A percentile compares a stretch with the other conserved stretches of the same genome.
phyloP scores from a whole-genome alignment of 106 monocot genomes.

The Dendrobium catenatum region DNA sequence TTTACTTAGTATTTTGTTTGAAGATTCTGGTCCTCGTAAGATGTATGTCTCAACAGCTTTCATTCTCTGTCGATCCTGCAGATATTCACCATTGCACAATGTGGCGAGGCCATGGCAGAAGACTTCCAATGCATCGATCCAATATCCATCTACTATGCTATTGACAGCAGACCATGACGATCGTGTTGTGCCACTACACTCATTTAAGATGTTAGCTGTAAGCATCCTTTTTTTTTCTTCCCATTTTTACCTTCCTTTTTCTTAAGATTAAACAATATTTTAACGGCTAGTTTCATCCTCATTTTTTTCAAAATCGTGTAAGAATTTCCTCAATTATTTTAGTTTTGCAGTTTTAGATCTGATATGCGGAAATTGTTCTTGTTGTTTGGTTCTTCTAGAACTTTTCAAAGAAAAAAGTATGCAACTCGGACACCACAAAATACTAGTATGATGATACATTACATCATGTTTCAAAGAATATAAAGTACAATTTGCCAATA shows the following conservation, averaged over 20 bases:
- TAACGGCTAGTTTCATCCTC: neutral
- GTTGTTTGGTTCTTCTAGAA: too few relatives aligned
- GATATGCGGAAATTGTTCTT: too few relatives aligned
- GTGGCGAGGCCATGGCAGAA: slow-evolving; percentile 79
- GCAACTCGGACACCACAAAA: too few relatives aligned
- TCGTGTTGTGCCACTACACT: slow-evolving; percentile 90
- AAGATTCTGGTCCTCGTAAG: too few relatives aligned
- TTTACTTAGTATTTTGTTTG: too few relatives aligned
- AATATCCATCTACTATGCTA: slow-evolving; percentile 90
- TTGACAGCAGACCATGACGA: slow-evolving; percentile 98
- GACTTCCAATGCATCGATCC: slow-evolving; percentile 19
- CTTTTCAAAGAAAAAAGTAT: too few relatives aligned
- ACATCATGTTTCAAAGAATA: too few relatives aligned
- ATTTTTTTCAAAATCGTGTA: too few relatives aligned
- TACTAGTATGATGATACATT: too few relatives aligned
- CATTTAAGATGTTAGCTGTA: slow-evolving; percentile 90
- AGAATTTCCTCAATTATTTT: too few relatives aligned
- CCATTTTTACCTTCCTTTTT: neutral
- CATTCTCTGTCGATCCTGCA: slow-evolving; percentile 6
- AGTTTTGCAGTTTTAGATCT: too few relatives aligned
- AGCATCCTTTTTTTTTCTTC: slow-evolving; percentile 15
- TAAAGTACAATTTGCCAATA: too few relatives aligned
- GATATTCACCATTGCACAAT: slow-evolving; percentile 99
- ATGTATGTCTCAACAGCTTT: neutral
- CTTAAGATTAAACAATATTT: neutral